Evolutionary conservation across 352 stramenopile species (phyloP), one percentile per base, ranked within the genome.

Genomic region (Pythium sp.): DNA sequence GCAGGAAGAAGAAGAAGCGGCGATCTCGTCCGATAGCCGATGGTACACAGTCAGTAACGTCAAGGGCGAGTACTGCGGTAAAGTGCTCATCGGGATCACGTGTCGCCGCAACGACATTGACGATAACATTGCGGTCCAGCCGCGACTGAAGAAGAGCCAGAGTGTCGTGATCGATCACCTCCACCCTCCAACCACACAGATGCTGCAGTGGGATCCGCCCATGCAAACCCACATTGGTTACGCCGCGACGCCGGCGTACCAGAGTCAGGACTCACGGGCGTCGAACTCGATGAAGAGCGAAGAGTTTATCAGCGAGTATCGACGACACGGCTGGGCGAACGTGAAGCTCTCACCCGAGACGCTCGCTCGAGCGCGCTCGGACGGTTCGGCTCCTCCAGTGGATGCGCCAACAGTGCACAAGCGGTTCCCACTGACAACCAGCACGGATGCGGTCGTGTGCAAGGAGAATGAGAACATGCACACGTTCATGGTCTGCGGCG

Each of bases 401-500:
- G 76, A 70, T 11, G 70, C 75, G 20, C 57, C 69, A 3, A 57
- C 80, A 3, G 59, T 81, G 36, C 73, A 77, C 72, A 89, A 84
- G 57, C 77, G 70, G 8, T 86, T 86, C 36, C 68, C 75, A 9
- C 63, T 69, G 20, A 73, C 34, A 9, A 80, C 58, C 54, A 70
- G 60, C 60, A 71, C 61, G 2, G 84, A 93, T 43, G 82, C 87
- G 7, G 72, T 95, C 9, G 73, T 82, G 38, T 95, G 87, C 71
- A 93, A 95, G 68, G 87, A 95, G 47, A 93, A 95, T 65, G 81
- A 86, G 34, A 80, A 87, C 41, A 95, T 95, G 87, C 88, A 95
- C 72, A 94, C 87, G 15, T 96, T 95, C 62, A 95, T 93, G 81
- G 89, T 96, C 36, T 95, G 87, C 51, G 88, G 89, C n/a, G 89